Evolutionary conservation across 805 yeast genomes (phyloP), one percentile per base, ranked within the genome.

Genomic region (Barnettozyma populi): DNA sequence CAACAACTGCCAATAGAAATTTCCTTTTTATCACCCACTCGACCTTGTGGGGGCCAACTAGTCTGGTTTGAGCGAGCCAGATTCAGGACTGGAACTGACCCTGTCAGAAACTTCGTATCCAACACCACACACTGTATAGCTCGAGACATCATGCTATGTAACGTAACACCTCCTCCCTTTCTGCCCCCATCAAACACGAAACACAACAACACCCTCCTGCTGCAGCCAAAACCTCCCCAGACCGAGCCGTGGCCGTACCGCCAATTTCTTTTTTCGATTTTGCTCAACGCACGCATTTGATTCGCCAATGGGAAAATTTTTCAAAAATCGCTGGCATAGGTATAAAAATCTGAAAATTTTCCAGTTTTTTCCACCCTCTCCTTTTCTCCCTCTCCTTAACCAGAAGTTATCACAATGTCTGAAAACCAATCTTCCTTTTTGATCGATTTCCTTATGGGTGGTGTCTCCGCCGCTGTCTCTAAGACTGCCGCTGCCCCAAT

Each of bases 401-500:
- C 47, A 48, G 36, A 41, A 37, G 36, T 38, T 36, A 59, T 37
- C 34, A 29, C 46, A 52, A 59, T 59, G 63, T 38, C 57, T 57
- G 65, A 61, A 53, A 63, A 67, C 55, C 66, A 66, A 55, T 71
- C 82, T 52, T 67, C 71, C 62, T 79, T 79, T 71, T 63, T 73
- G 62, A 64, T 76, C 67, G 86, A 82, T 71, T 87, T 87, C 81
- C 67, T 87, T 75, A 89, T 90, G 97, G 97, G 97, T 76, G 97
- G 97, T 89, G 95, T 90, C 63, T 89, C 97, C 75, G 96, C 96
- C 76, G 96, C 96, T 66, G 90, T 90, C 75, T 85, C 96, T 61
- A 90, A 90, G 82, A 89, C 97, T 54, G 97, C 95, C 57, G 96
- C 96, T 67, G 95, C 96, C 65, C 96, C 96, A 73, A 89, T 89